Evolutionary conservation across 2,329 filamentous ascomycete genomes (phyloP), one percentile per base, ranked within the genome.

Genomic region (Didymella lethalis): DNA sequence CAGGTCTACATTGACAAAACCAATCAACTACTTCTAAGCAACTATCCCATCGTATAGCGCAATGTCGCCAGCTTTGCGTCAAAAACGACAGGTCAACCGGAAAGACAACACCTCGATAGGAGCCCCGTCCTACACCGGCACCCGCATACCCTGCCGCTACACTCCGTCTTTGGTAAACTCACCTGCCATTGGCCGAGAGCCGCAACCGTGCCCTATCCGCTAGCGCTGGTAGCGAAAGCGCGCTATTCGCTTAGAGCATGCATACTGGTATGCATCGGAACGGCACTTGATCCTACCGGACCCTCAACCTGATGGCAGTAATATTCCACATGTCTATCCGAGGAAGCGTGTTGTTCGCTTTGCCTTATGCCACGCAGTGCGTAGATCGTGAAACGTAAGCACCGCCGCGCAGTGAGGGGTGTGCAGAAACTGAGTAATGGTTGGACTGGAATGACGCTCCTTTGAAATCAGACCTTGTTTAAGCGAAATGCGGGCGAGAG

Each of bases 181-280:
- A 12, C 40, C 26, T 34, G 6, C n/a, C 40, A 20, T 41, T 26
- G 12, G 31, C 23, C 32, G 29, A 48, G 25, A 58, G 49, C 55
- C 50, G 46, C 46, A 54, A 20, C 50, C 41, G 56, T 54, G 47
- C 47, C 41, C 54, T 59, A 59, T 47, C 56, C 50, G 50, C 47
- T 54, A 59, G 56, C 50, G 50, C 34, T 26, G 26, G 28, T 14
- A 34, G 38, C 16, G 34, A 38, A 25, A 38, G 26, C 14, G 5
- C 36, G 14, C 29, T 43, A 48, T 29, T 38, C 12, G 53, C 47
- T 25, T 26, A 28, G 40, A 45, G 29, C 31, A 43, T 20, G 7
- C 14, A 25, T 25, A 18, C 18, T 1, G 18, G 18, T 18, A 48
- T 36, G 44, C 55, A 54, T 46, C 56, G 38, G 56, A 54, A 49